These are phyloP conservation scores for Curvularia verruculosa DNA, from an alignment of 2,329 filamentous ascomycete genomes.

Conservation along the genomic window DNA sequence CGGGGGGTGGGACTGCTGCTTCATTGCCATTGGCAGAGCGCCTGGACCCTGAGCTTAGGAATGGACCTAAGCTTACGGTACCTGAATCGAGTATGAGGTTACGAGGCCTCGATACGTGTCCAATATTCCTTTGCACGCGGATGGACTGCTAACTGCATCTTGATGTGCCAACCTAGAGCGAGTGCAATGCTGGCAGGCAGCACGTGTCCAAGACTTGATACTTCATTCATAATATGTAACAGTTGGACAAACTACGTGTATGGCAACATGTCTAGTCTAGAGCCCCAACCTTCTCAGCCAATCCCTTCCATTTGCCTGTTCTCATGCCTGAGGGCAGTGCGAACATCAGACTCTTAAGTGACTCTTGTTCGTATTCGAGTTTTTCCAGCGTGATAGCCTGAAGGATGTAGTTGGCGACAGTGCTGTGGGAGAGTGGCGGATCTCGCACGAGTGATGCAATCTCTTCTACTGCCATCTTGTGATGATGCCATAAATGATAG, in stretches of 20 bases:
- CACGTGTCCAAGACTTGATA: neutral
- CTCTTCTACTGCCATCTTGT: constrained; percentile 29
- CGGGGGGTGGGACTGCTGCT: constrained; percentile 29
- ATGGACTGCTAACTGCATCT: too few relatives aligned
- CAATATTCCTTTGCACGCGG: neutral
- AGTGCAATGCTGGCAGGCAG: neutral
- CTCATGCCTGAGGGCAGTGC: constrained; percentile 31
- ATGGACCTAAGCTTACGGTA: constrained; percentile 2
- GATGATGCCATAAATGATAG: constrained; percentile 45
- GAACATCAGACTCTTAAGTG: constrained; percentile 29
- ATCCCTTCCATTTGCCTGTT: constrained; percentile 32
- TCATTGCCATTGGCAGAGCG: constrained; percentile 12
- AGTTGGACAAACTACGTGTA: neutral
- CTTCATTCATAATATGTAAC: neutral
- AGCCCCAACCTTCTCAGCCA: constrained; percentile 33
- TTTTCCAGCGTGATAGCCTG: constrained; percentile 39
- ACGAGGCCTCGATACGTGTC: constrained; percentile 2
- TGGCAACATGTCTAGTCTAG: neutral
- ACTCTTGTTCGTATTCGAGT: constrained; percentile 33
- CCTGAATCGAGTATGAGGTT: constrained; percentile 5
- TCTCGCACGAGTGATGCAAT: constrained; percentile 36
- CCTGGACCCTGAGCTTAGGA: constrained; percentile 12
- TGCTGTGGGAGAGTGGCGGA: constrained; percentile 37
- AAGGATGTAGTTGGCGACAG: constrained; percentile 40
- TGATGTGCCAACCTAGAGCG: neutral